Percentiles rank a stretch among this genome's conserved stretches.
Conservation (phyloP, 192 early-diverging fungal genomes). For the Funneliformis geosporum region DNA sequence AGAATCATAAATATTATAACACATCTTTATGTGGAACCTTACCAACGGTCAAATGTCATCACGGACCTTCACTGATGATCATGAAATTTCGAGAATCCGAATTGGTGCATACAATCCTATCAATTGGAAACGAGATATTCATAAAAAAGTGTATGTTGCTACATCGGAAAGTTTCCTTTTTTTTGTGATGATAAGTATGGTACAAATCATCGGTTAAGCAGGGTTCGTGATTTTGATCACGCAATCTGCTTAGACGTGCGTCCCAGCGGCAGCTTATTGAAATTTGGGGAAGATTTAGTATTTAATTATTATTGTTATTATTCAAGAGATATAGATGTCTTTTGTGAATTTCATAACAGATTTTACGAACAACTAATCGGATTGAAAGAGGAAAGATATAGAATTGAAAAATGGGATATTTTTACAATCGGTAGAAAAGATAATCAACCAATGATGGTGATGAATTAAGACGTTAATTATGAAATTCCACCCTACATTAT, state of each 20-base stretch:
- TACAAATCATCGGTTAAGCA: background rate
- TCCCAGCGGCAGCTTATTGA: background rate
- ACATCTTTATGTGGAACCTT: background rate
- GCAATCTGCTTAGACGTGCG: background rate
- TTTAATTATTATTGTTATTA: no score
- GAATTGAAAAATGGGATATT: no score
- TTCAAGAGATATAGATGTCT: no score
- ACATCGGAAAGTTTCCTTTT: slow-evolving; percentile 27
- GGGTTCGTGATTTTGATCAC: background rate
- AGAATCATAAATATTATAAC: slow-evolving; percentile 1
- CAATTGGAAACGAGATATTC: background rate
- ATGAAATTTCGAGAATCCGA: background rate
- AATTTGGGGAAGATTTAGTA: background rate
- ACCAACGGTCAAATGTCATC: slow-evolving; percentile 25
- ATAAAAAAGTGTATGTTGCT: background rate
- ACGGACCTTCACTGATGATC: slow-evolving; percentile 8
- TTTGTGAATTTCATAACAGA: no score
- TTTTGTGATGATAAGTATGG: background rate
- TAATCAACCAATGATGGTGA: no score
- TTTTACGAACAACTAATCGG: no score
- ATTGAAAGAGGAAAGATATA: no score
- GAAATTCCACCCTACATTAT: no score
- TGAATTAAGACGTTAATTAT: no score
- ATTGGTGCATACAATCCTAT: slow-evolving; percentile 11
- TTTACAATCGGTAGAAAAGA: no score